These are phyloP conservation scores for Alternaria longipes DNA, from an alignment of 2,329 filamentous ascomycete species.

Conservation along the genomic window DNA sequence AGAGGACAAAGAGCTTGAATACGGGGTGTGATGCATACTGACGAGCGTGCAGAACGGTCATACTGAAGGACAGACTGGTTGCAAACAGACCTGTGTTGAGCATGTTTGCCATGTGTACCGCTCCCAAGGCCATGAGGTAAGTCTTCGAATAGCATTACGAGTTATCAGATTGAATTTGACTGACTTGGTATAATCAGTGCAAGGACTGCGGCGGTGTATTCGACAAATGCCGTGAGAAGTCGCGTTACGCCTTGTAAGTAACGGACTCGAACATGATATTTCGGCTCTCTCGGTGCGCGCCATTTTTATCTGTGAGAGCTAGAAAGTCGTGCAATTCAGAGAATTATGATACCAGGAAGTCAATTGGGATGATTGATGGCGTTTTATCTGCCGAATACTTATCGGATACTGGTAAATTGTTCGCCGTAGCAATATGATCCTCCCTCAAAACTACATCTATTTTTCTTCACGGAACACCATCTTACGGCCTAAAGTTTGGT, in stretches of 20 bases:
- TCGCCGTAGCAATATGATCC: background rate
- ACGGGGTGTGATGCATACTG: background rate
- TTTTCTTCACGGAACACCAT: background rate
- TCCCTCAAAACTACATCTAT: background rate
- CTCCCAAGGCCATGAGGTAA: conserved; percentile 5
- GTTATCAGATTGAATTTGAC: background rate
- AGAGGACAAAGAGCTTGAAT: fast-evolving
- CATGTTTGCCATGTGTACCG: conserved; percentile 24
- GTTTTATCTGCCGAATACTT: background rate
- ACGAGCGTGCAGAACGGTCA: conserved; percentile 21
- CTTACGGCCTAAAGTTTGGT: conserved; percentile 16
- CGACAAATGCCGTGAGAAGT: conserved; percentile 5
- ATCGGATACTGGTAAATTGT: background rate
- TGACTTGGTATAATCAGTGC: conserved; percentile 7
- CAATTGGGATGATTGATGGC: background rate
- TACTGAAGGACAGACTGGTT: conserved; percentile 17
- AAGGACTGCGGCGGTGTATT: conserved; percentile 11
- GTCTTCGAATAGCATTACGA: background rate
- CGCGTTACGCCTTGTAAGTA: conserved; percentile 5
- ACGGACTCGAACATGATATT: background rate
- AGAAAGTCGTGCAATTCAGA: background rate
- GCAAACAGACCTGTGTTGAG: conserved; percentile 24
- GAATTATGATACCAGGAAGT: background rate
- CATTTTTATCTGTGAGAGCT: background rate
- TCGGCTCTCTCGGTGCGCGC: background rate